Percentiles rank a stretch among this genome's conserved stretches.
phyloP scores from a whole-genome alignment of 2,329 filamentous ascomycete genomes.

The Plectosphaerella sp. region DNA sequence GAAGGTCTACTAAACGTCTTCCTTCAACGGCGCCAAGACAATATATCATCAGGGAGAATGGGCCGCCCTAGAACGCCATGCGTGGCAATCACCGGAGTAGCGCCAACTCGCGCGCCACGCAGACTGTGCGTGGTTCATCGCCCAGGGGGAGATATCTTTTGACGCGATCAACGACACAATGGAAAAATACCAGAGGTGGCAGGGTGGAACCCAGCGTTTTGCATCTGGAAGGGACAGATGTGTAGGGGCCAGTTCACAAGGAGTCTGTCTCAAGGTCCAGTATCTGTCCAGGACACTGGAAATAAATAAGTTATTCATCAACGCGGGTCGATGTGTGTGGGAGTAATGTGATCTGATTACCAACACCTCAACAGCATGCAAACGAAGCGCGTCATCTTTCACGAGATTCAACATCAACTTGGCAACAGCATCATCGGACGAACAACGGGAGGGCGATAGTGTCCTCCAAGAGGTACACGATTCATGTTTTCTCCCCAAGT shows the following conservation, averaged over 20 bases:
- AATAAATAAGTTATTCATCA: not conserved
- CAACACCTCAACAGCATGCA: no score
- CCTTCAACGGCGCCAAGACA: slow-evolving; percentile 60
- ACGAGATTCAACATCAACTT: no score
- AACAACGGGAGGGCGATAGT: no score
- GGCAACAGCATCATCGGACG: no score
- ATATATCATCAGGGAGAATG: slow-evolving; percentile 99
- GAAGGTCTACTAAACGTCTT: slow-evolving; percentile 81
- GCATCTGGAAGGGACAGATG: not conserved
- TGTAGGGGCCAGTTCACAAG: no score
- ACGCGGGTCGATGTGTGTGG: not conserved
- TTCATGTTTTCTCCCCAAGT: no score
- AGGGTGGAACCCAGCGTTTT: not conserved
- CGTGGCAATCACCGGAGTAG: not conserved
- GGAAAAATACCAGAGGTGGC: not conserved
- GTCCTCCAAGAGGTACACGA: no score
- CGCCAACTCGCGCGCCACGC: not conserved
- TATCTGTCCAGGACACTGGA: slow-evolving; percentile 1
- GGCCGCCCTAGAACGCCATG: slow-evolving; percentile 84
- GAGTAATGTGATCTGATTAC: no score
- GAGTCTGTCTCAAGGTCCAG: no score
- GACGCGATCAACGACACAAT: not conserved
- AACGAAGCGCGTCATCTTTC: no score
- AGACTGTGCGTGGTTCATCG: not conserved
- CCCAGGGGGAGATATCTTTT: not conserved